Evolutionary conservation across 805 yeast genomes (phyloP), one percentile per base, ranked within the genome.

Genomic region (Vanderwaltozyma tropicalis): DNA sequence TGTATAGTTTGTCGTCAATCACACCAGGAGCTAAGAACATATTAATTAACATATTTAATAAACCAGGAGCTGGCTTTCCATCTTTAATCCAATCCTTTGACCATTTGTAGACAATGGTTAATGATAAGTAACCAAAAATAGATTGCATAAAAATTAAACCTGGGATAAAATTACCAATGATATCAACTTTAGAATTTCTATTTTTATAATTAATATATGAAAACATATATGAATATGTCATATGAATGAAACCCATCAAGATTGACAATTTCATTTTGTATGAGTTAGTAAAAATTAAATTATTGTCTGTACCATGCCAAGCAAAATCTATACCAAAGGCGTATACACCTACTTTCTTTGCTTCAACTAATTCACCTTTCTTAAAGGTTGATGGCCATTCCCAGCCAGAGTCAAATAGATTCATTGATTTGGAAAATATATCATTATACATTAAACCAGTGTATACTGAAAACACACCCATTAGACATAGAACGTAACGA

Each of bases 291-390:
- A 92, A 92, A 41, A 94, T 63, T 51, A 92, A 69, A 36, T 80
- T 78, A 64, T 92, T 92, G 49, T 92, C 98, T 29, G 97, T 73
- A 14, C 96, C 96, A 61, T 92, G 99, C 99, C 99, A 92, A 10
- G 80, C 83, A 46, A 80, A 83, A 63, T 92, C 99, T 37, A 92
- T 63, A 37, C 99, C 99, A 56, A 92, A 66, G 5, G 79, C 66
- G 55, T 92, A 92, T 11, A 76, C 76, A 8, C 89, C 85, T 12
- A 68, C 68, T 49, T 72, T 69, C 27, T 68, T 68, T 11, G 87
- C 96, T 32, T 67, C 69, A 40, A 88, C 70, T 4, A 76, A 56
- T 30, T 83, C 83, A 18, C 94, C 94, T 42, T 64, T 69, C 46
- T 75, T 66, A 66, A 80, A 82, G 33, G 69, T 59, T 36, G 71